These are phyloP conservation scores for Flaveria bidentis DNA, from an alignment of 129 eudicot species.

Conservation along the genomic window DNA sequence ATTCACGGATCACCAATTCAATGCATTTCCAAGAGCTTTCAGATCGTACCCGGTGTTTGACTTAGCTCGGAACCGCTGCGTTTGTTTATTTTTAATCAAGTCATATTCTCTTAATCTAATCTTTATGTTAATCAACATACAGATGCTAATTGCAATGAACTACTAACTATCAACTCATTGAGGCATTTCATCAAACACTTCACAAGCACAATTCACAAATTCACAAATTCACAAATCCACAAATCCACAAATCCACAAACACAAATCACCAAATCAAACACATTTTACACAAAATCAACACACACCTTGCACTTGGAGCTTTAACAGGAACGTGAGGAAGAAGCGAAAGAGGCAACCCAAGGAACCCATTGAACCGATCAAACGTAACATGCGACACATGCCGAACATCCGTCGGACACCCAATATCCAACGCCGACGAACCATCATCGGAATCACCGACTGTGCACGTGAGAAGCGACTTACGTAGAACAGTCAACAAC, in stretches of 20 bases:
- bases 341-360: constrained; percentile 72
- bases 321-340: constrained; percentile 58
- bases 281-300: not conserved
- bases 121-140: not conserved
- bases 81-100: no score
- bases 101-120: not conserved
- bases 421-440: constrained; percentile 56
- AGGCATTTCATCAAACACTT: constrained; percentile 10
- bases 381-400: constrained; percentile 86
- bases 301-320: constrained; percentile 91
- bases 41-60: no score
- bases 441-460: constrained; percentile 56
- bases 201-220: not conserved
- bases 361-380: constrained; percentile 76
- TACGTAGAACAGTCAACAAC: constrained; percentile 63
- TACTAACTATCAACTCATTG: not conserved
- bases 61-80: no score
- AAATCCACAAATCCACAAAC: no score
- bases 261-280: no score
- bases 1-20: constrained; percentile 37
- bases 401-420: constrained; percentile 67
- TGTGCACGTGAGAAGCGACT: constrained; percentile 81
- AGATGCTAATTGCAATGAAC: not conserved
- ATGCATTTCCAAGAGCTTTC: not conserved
- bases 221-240: no score